A percentile compares a stretch with the other conserved stretches of the same genome.
Evolutionary conservation across 1,139 yeast species (phyloP).

Genomic region (Fermentozyma sake): DNA sequence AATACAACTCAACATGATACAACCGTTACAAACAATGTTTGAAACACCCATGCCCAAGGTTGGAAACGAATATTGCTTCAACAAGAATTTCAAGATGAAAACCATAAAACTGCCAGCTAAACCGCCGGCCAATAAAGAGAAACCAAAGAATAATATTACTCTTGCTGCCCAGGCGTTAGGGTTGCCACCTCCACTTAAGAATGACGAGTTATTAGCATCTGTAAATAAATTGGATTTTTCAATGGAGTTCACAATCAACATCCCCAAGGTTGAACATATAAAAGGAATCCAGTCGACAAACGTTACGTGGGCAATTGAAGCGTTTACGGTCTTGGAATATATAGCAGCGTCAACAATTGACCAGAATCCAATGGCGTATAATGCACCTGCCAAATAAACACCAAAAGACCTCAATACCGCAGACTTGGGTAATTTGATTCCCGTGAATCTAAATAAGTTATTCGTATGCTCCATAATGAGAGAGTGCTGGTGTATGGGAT

Average conservation of each 20-base stretch:
- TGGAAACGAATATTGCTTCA: conserved; percentile 77
- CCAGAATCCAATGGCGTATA: conserved; percentile 89
- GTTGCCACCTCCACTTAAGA: conserved; percentile 44
- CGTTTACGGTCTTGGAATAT: conserved; percentile 80
- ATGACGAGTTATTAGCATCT: conserved; percentile 38
- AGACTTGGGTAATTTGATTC: conserved; percentile 60
- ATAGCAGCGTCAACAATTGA: conserved; percentile 83
- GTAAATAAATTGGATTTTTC: conserved; percentile 76
- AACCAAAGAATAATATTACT: conserved; percentile 83
- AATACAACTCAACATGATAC: conserved; percentile 84
- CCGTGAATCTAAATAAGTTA: conserved; percentile 48
- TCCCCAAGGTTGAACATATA: conserved; percentile 82
- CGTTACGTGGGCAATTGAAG: conserved; percentile 79
- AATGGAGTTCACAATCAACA: conserved; percentile 86
- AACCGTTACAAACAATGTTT: conserved; percentile 75
- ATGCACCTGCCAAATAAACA: conserved; percentile 69
- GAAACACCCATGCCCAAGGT: conserved; percentile 93
- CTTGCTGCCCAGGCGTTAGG: conserved; percentile 91
- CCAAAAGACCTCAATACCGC: conserved; percentile 70
- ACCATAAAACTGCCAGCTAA: conserved; percentile 90
- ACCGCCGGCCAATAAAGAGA: conserved; percentile 90
- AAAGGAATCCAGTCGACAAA: conserved; percentile 96
- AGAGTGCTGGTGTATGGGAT: too few species aligned
- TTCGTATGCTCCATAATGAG: conserved; percentile 30
- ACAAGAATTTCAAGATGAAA: conserved; percentile 74